Evolutionary conservation across 2,329 filamentous ascomycete species (phyloP), one percentile per base, ranked within the genome.

Genomic region (Pseudogymnoascus sp.): DNA sequence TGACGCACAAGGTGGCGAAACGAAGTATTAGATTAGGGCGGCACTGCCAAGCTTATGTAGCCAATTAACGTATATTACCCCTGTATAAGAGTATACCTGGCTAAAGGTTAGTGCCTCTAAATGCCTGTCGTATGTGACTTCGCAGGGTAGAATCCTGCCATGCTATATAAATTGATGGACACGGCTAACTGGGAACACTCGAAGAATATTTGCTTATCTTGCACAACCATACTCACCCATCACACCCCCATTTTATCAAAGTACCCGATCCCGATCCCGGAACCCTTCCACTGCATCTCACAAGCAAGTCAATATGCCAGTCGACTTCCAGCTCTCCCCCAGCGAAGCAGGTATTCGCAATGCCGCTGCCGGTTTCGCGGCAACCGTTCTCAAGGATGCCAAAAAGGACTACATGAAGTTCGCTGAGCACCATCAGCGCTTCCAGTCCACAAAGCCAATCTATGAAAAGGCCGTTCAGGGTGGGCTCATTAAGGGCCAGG

Each of bases 401-500:
- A 66, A 67, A 61, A 62, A 45, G 5, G 71, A 64, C 62, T 76
- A 75, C 63, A 59, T 62, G 51, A 66, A 62, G 60, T 65, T 67
- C 12, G 40, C 65, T 16, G 66, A 66, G 7, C 66, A 70, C 21
- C 66, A 65, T 26, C 67, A 76, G 37, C 77, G 80, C 14, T 84
- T 84, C 69, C 75, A 77, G 61, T 75, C 81, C 4, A 79, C 78
- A 0, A 71, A 73, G 12, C 76, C 79, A 0, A 75, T 81, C 60
- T 83, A 83, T 64, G 72, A 71, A 2, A 71, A 73, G 29, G 80
- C 78, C 4, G 76, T 78, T 4, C 65, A 71, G 5, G 75, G 73
- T 1, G 81, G 80, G 0, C 67, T 82, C 2, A 72, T 84, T 69
- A 79, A 78, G 67, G 77, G 75, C 8, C 77, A 82, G 63, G 72